These are phyloP conservation scores for Magnaporthiopsis incrustans DNA, from an alignment of 2,329 filamentous ascomycete genomes.

Conservation along the genomic window DNA sequence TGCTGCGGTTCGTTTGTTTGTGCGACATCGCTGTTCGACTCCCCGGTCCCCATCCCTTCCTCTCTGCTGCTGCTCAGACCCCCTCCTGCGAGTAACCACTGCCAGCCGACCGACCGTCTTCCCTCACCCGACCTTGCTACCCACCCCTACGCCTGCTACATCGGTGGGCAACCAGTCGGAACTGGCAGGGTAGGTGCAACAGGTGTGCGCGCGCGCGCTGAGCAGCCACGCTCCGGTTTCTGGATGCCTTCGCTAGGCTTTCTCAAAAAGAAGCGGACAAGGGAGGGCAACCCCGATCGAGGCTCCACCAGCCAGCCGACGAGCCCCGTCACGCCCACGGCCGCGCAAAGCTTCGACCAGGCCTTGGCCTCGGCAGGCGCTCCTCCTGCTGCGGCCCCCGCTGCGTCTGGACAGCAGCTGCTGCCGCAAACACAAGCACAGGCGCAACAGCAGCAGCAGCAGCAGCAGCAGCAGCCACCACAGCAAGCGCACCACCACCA, in stretches of 20 bases:
- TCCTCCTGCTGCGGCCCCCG: constrained; percentile 13
- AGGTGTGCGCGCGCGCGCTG: too few relatives aligned
- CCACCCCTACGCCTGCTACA: neutral
- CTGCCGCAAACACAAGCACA: constrained; percentile 18
- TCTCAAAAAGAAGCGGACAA: constrained; percentile 97
- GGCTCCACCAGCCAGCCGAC: constrained; percentile 58
- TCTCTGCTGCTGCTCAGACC: too few relatives aligned
- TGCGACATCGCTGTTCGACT: too few relatives aligned
- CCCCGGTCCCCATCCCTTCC: too few relatives aligned
- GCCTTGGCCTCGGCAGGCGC: constrained; percentile 20
- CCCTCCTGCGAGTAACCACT: too few relatives aligned
- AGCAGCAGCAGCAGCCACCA: constrained; percentile 16
- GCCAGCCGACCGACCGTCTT: too few relatives aligned
- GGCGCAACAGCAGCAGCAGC: constrained; percentile 18
- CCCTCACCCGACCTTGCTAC: too few relatives aligned
- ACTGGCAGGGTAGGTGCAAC: neutral
- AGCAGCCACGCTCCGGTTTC: constrained; percentile 5
- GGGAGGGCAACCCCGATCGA: constrained; percentile 70
- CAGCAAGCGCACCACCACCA: constrained; percentile 14
- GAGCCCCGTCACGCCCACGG: constrained; percentile 54
- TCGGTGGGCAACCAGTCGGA: neutral
- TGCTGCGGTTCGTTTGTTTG: too few relatives aligned
- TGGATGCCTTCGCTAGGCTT: constrained; percentile 91
- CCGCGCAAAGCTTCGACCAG: constrained; percentile 42
- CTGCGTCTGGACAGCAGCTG: constrained; percentile 13